Percentiles rank a stretch among this genome's conserved stretches.
phyloP scores from a whole-genome alignment of 257 asterid species.

The Buddleja alternifolia region DNA sequence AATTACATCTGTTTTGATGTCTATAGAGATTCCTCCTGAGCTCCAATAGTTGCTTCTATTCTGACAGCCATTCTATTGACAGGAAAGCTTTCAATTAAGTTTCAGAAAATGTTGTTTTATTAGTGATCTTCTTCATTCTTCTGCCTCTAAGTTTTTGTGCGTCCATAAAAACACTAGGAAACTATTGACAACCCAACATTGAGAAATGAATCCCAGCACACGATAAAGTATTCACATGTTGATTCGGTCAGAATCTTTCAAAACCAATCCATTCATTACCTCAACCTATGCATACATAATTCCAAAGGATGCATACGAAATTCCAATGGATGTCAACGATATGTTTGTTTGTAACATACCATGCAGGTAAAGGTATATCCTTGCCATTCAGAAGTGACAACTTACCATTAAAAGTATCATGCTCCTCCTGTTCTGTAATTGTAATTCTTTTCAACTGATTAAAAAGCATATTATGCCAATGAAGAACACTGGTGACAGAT shows the following conservation, averaged over 20 bases:
- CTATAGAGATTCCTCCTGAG: not conserved
- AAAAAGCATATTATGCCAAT: not conserved
- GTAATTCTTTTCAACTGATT: not conserved
- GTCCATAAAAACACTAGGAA: not conserved
- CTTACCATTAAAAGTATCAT: not conserved
- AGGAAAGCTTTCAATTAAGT: not conserved
- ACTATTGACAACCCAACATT: not conserved
- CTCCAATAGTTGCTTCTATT: not conserved
- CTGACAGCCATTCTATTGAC: not conserved
- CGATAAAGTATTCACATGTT: not conserved
- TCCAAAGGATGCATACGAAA: not conserved
- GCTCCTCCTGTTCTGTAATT: not conserved
- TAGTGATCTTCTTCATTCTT: not conserved
- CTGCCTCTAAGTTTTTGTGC: not conserved
- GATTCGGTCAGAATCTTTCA: not conserved
- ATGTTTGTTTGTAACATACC: not conserved
- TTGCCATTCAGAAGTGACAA: too few species aligned
- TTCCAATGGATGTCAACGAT: not conserved
- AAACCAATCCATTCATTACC: not conserved
- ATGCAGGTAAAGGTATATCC: too few species aligned
- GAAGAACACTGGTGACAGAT: not conserved
- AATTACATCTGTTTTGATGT: not conserved
- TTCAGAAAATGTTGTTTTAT: not conserved
- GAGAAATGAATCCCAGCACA: not conserved
- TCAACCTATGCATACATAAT: not conserved